Evolutionary conservation across 208 protist genomes (phyloP).

Genomic region (Novymonas esmeraldas): DNA sequence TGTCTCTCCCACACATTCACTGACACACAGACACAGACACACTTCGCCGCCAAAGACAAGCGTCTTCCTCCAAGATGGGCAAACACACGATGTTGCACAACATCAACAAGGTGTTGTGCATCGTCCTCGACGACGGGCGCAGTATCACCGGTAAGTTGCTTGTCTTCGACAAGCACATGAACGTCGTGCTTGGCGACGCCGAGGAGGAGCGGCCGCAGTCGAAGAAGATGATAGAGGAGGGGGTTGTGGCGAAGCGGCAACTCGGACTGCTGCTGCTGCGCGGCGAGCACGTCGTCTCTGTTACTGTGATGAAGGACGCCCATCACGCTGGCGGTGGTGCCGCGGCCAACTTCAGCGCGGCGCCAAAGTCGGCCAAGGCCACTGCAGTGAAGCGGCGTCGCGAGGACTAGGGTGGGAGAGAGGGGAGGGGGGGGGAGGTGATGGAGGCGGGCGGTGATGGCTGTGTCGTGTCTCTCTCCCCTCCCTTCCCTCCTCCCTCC

Average conservation of each 20-base stretch:
- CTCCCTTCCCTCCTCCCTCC: not conserved
- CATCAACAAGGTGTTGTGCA: slow-evolving; percentile 78
- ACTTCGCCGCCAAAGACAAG: not conserved
- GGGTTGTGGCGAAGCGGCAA: slow-evolving; percentile 46
- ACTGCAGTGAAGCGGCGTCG: slow-evolving; percentile 43
- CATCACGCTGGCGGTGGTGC: slow-evolving; percentile 6
- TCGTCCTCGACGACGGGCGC: slow-evolving; percentile 78
- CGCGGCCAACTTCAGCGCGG: slow-evolving; percentile 35
- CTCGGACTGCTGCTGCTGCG: slow-evolving; percentile 82
- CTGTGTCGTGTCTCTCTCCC: not conserved
- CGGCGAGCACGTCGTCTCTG: slow-evolving; percentile 85
- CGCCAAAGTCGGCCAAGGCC: slow-evolving; percentile 45
- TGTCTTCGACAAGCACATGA: slow-evolving; percentile 90
- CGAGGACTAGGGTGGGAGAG: slow-evolving; percentile 12
- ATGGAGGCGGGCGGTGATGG: not conserved
- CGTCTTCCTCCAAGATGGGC: slow-evolving; percentile 44
- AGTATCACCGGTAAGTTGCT: slow-evolving; percentile 76
- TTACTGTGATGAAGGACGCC: slow-evolving; percentile 56
- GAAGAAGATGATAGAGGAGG: slow-evolving; percentile 70
- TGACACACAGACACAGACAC: not conserved
- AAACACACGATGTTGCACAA: slow-evolving; percentile 79
- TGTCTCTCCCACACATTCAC: not conserved
- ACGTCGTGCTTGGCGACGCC: slow-evolving; percentile 75
- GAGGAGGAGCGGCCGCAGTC: slow-evolving; percentile 66
- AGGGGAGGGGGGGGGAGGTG: not conserved